A percentile compares a stretch with the other conserved stretches of the same genome.
Conservation (phyloP, 345 rosid species). For the Acer campestre region DNA sequence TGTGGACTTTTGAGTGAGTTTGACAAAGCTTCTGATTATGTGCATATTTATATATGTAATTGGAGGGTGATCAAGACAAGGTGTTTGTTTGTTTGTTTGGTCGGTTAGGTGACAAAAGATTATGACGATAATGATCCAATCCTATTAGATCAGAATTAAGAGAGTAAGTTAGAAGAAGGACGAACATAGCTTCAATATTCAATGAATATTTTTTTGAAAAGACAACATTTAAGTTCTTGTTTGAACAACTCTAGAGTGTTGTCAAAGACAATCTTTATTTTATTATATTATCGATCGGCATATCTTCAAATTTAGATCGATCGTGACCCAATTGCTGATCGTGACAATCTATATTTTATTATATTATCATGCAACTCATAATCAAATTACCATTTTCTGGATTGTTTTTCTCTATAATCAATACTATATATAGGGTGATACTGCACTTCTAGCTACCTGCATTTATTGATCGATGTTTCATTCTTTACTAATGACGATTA, state of each 20-base stretch:
- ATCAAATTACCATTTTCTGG: too few species aligned
- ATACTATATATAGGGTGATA: too few species aligned
- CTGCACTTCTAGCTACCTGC: too few species aligned
- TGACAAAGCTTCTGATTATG: background rate
- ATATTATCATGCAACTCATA: too few species aligned
- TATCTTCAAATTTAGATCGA: too few species aligned
- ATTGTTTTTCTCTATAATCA: too few species aligned
- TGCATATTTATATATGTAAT: background rate
- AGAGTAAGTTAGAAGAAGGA: background rate
- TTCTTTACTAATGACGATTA: too few species aligned
- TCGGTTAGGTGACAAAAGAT: slow-evolving; percentile 10
- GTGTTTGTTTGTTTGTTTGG: slow-evolving; percentile 4
- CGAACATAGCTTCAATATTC: background rate
- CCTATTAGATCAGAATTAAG: background rate
- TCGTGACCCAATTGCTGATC: too few species aligned
- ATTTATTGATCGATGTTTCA: too few species aligned
- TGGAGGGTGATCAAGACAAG: background rate
- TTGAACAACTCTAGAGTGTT: slow-evolving; percentile 23
- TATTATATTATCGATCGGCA: too few species aligned
- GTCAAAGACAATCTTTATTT: slow-evolving; percentile 11
- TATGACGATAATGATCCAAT: background rate
- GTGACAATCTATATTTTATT: too few species aligned
- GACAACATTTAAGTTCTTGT: background rate
- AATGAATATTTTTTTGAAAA: background rate
- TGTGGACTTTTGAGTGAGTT: background rate